Conservation (phyloP, 2,329 filamentous ascomycete species). For the Cadophora sp. region DNA sequence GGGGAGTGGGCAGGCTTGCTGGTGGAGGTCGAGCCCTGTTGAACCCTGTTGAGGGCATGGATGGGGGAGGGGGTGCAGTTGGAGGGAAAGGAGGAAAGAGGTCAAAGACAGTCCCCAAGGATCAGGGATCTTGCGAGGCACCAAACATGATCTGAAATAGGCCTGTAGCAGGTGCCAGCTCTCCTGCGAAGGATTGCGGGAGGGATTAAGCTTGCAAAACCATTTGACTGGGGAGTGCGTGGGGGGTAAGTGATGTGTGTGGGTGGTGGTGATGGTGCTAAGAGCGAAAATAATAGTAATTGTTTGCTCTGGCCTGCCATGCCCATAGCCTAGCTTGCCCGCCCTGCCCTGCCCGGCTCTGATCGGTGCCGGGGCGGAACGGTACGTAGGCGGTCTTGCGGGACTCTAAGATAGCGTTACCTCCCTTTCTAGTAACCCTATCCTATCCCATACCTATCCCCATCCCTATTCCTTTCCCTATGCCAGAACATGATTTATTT, state of each 20-base stretch:
- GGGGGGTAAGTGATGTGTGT: conserved; percentile 26
- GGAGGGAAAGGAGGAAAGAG: conserved; percentile 15
- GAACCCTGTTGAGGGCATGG: not conserved
- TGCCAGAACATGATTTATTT: no score
- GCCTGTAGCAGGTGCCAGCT: conserved; percentile 13
- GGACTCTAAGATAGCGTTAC: not conserved
- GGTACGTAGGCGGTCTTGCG: not conserved
- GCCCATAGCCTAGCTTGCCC: not conserved
- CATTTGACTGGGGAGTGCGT: conserved; percentile 2
- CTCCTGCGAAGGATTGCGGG: conserved; percentile 21
- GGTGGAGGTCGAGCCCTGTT: not conserved
- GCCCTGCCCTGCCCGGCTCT: not conserved
- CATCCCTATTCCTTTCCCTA: no score
- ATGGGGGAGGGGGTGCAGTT: not conserved
- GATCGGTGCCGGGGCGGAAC: conserved; percentile 2
- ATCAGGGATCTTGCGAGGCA: conserved; percentile 42
- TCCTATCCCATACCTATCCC: no score
- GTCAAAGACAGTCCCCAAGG: conserved; percentile 37
- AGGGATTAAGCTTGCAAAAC: conserved; percentile 26
- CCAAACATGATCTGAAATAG: conserved; percentile 39
- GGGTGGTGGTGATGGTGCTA: not conserved
- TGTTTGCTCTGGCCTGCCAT: not conserved
- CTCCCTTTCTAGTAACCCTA: not conserved
- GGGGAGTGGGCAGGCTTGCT: not conserved
- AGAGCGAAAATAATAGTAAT: conserved; percentile 8